Evolutionary conservation across 257 asterid species (phyloP), one percentile per base, ranked within the genome.

Genomic region (Jacaranda mimosifolia): DNA sequence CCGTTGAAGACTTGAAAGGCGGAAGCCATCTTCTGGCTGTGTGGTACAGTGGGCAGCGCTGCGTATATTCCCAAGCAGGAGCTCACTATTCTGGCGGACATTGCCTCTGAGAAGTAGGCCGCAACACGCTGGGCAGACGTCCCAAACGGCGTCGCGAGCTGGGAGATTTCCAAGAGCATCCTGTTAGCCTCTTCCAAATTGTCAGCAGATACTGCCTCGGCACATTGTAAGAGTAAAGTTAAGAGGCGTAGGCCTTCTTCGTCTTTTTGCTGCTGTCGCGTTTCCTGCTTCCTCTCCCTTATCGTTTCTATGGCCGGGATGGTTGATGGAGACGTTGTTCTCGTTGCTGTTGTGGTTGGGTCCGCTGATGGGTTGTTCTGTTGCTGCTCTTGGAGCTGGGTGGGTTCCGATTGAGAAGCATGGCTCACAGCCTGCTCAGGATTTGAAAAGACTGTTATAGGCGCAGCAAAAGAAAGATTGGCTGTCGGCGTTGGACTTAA

Each of bases 81-180:
- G 79, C 91, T 93, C 36, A 95, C 95, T 5, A 95, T 79, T 73
- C 97, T 86, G 0, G 99, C 96, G 0, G 98, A 93, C 98, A 95
- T 95, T 49, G 99, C 99, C 57, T 95, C 99, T 0, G 99, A 95
- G 91, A 95, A 95, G 79, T 95, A 95, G 6, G 98, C 98, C 1
- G 99, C 99, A 1, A 95, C 99, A 3, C 99, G 97, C 85, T 95
- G 99, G 1, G 99, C 99, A 0, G 98, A 90, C 12, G 99, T 93
- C 9, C 99, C 99, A 14, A 90, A 95, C 0, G 99, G 99, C 3
- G 98, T 93, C 0, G 99, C 94, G 17, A 91, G 91, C 35, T 93
- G 93, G 21, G 99, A 95, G 11, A 95, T 94, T 70, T 95, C 98
- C 5, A 95, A 71, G 7, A 95, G 88, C 87, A 90, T 87, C 75